Evolutionary conservation across 306 rosid genomes (phyloP).

Genomic region (Rosa multiflora): DNA sequence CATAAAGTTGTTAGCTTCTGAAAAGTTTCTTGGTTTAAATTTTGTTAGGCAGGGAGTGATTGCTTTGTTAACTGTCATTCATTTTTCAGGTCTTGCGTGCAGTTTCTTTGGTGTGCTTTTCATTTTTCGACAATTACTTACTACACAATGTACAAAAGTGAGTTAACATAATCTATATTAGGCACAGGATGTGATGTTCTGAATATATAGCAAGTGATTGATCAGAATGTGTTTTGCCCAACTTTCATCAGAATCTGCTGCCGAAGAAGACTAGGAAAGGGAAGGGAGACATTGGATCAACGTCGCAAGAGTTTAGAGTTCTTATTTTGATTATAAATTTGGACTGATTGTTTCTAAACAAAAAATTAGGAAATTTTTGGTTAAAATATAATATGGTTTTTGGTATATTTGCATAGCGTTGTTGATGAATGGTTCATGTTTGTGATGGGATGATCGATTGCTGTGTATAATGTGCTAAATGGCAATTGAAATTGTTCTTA

Average conservation of each 20-base stretch:
- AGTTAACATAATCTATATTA: slow-evolving; percentile 22
- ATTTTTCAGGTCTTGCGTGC: slow-evolving; percentile 71
- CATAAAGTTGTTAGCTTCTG: slow-evolving; percentile 2
- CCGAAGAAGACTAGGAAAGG: slow-evolving; percentile 58
- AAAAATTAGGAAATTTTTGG: background rate
- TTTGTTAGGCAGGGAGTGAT: slow-evolving; percentile 16
- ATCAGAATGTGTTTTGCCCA: slow-evolving; percentile 40
- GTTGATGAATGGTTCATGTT: background rate
- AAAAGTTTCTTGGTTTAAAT: background rate
- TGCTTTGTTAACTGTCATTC: slow-evolving; percentile 20
- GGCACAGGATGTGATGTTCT: slow-evolving; percentile 1
- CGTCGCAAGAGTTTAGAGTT: slow-evolving; percentile 52
- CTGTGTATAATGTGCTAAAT: too few species aligned
- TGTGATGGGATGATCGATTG: background rate
- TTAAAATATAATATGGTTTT: background rate
- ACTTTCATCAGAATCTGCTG: slow-evolving; percentile 53
- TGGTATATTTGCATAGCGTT: background rate
- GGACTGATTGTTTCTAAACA: background rate
- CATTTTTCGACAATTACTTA: slow-evolving; percentile 54
- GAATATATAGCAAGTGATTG: background rate
- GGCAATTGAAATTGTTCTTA: too few species aligned
- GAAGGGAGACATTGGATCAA: slow-evolving; percentile 59
- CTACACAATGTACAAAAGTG: slow-evolving; percentile 53
- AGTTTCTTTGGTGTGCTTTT: slow-evolving; percentile 82
- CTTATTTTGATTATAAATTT: background rate